Evolutionary conservation across 768 basidiomycete genomes (phyloP).

Genomic region (Mycena galericulata): DNA sequence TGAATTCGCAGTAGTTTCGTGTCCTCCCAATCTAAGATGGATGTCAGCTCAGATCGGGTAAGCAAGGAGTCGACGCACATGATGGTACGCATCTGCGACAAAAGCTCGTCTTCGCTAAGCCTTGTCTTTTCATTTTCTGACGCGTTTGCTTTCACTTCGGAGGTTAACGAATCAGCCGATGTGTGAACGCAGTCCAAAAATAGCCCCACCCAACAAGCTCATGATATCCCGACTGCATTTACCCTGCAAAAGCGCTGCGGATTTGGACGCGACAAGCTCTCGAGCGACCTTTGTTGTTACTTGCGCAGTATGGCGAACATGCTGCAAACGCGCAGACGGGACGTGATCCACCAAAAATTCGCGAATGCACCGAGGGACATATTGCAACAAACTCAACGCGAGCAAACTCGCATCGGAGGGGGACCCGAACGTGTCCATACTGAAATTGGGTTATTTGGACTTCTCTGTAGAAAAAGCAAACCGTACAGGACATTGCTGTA

Average conservation of each 20-base stretch:
- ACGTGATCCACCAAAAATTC: conserved; percentile 49
- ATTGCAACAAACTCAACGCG: conserved; percentile 44
- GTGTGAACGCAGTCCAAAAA: background rate
- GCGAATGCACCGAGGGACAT: conserved; percentile 46
- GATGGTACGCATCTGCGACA: conserved; percentile 62
- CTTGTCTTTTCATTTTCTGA: conserved; percentile 56
- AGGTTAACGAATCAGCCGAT: background rate
- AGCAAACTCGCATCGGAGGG: conserved; percentile 48
- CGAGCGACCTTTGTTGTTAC: conserved; percentile 49
- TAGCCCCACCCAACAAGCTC: conserved; percentile 55
- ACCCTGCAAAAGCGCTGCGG: conserved; percentile 46
- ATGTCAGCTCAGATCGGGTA: too few species aligned
- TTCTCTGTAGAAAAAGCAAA: background rate
- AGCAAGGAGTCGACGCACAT: too few species aligned
- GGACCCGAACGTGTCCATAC: conserved; percentile 47
- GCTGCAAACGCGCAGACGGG: conserved; percentile 46
- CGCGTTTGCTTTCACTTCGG: conserved; percentile 65
- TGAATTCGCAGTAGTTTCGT: conserved; percentile 72
- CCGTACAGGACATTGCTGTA: conserved; percentile 53
- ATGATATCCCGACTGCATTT: conserved; percentile 54
- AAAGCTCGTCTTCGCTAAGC: conserved; percentile 62
- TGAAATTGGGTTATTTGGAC: conserved; percentile 23
- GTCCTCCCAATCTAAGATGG: conserved; percentile 66
- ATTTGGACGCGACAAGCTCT: conserved; percentile 51
- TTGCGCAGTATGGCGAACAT: conserved; percentile 46